Conservation (phyloP, 164 flowering plant genomes). For the Litsea cubeba region DNA sequence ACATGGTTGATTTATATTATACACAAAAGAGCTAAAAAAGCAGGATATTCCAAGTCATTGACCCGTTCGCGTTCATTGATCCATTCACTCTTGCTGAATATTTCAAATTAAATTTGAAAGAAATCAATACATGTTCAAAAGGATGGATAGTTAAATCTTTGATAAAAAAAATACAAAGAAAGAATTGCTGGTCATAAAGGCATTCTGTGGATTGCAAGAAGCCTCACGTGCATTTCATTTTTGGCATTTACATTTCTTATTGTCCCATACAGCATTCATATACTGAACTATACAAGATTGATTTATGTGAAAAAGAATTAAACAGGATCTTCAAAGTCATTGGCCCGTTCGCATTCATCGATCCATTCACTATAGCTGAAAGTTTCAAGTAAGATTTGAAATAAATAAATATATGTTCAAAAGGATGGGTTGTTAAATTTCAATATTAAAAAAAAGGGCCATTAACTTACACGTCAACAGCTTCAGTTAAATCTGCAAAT, state of each 20-base stretch:
- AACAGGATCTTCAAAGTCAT: not conserved
- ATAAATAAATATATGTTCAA: no score
- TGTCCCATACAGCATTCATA: not conserved
- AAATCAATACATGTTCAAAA: not conserved
- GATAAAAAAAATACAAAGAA: no score
- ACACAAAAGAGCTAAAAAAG: not conserved
- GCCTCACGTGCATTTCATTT: not conserved
- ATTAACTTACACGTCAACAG: slow-evolving; percentile 15
- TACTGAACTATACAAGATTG: not conserved
- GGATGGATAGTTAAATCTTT: not conserved
- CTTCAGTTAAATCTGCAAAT: slow-evolving; percentile 14
- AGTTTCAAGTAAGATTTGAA: not conserved
- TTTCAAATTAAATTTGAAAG: not conserved
- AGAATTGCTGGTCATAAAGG: no score
- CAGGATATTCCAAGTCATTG: slow-evolving; percentile 1
- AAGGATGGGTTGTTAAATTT: not conserved
- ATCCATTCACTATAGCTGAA: slow-evolving; percentile 17
- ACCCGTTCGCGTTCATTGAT: slow-evolving; percentile 11
- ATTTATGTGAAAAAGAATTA: no score
- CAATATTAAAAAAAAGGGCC: not conserved
- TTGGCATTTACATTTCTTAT: not conserved
- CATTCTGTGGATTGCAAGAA: no score
- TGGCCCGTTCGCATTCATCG: slow-evolving; percentile 17
- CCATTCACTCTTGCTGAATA: slow-evolving; percentile 13
- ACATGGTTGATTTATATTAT: not conserved